These are phyloP conservation scores for Porphyrellus cyaneotinctus DNA, from an alignment of 768 basidiomycete species.

Conservation along the genomic window DNA sequence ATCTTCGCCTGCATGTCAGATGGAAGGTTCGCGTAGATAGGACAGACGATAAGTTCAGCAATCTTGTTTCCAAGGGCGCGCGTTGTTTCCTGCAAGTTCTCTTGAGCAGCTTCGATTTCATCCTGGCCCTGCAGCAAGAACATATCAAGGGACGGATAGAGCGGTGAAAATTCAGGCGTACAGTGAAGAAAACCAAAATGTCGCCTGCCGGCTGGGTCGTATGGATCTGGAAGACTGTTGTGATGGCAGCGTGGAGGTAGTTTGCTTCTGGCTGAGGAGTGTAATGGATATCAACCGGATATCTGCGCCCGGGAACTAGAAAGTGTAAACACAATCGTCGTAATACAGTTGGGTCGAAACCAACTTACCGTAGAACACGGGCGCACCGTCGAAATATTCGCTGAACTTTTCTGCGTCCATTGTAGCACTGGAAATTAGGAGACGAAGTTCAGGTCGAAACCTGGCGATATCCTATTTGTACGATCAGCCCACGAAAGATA, in stretches of 20 bases:
- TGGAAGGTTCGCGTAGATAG: conserved; percentile 98
- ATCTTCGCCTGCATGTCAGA: conserved; percentile 99
- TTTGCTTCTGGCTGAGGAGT: conserved; percentile 99
- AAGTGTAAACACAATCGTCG: conserved; percentile 6
- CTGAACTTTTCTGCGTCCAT: conserved; percentile 98
- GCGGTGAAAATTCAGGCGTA: conserved; percentile 33
- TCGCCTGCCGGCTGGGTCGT: conserved; percentile 98
- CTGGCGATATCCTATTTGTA: conserved; percentile 82
- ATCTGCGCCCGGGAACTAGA: conserved; percentile 91
- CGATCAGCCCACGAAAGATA: conserved; percentile 24
- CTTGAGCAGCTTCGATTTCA: conserved; percentile 96
- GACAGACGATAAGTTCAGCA: conserved; percentile 89
- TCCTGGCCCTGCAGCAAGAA: conserved; percentile 72
- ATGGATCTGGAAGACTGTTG: conserved; percentile 98
- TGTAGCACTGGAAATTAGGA: conserved; percentile 95
- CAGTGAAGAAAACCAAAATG: conserved; percentile 95
- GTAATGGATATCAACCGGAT: conserved; percentile 97
- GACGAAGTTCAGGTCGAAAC: conserved; percentile 88
- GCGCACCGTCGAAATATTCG: conserved; percentile 94
- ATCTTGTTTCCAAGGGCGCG: conserved; percentile 95
- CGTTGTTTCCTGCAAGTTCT: conserved; percentile 93
- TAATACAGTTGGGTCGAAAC: not conserved
- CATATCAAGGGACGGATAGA: not conserved
- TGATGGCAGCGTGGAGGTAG: conserved; percentile 97
- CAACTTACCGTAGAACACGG: conserved; percentile 82